phyloP scores from a whole-genome alignment of 257 asterid genomes.

The Plantago elongata region DNA sequence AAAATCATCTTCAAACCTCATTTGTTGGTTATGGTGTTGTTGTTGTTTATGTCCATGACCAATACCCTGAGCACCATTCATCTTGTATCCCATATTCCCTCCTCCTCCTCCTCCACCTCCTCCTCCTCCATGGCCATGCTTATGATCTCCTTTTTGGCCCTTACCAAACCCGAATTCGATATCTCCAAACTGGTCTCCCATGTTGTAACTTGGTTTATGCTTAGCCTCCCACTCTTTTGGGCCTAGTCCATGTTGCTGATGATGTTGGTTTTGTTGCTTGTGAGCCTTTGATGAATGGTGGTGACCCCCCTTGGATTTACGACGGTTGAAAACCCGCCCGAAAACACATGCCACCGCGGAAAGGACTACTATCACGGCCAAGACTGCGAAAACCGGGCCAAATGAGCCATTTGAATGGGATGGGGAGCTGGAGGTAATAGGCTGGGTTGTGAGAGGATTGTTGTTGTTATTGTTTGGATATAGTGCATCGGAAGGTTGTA shows the following conservation, averaged over 20 bases:
- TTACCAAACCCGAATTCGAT: conserved; percentile 19
- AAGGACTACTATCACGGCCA: conserved; percentile 62
- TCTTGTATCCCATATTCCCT: conserved; percentile 18
- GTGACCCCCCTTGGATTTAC: conserved; percentile 28
- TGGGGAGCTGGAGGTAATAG: conserved; percentile 18
- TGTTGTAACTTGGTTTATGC: neutral
- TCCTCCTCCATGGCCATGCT: neutral
- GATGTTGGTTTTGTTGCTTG: conserved; percentile 22
- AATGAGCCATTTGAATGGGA: conserved; percentile 62
- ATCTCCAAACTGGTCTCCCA: neutral
- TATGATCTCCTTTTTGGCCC: conserved; percentile 8
- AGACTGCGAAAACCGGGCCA: conserved; percentile 61
- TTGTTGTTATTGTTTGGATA: conserved; percentile 31
- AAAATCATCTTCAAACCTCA: conserved; percentile 47
- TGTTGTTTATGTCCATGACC: conserved; percentile 1
- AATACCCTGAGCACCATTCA: conserved; percentile 22
- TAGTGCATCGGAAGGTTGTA: conserved; percentile 38
- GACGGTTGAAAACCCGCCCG: conserved; percentile 61
- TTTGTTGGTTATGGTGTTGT: conserved; percentile 32
- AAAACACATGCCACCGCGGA: conserved; percentile 61
- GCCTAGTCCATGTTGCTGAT: conserved; percentile 10
- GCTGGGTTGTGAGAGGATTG: conserved; percentile 30
- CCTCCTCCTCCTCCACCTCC: conserved; percentile 30
- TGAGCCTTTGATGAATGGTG: conserved; percentile 20
- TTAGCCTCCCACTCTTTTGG: conserved; percentile 19